Evolutionary conservation across 805 yeast species (phyloP).

Genomic region (Starmerella riodocensis): DNA sequence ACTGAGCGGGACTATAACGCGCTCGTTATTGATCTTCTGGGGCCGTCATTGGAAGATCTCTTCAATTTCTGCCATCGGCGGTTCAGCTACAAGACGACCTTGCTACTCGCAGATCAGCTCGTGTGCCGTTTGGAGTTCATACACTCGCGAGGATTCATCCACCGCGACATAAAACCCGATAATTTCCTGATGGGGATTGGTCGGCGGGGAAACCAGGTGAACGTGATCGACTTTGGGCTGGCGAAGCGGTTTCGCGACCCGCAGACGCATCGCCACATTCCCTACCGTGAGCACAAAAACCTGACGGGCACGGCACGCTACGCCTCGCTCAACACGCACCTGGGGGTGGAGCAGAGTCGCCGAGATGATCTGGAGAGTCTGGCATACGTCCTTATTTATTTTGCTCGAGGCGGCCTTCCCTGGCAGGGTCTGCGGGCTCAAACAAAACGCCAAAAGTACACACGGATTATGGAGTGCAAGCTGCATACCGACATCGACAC

Average conservation of each 20-base stretch:
- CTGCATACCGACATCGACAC: constrained; percentile 77
- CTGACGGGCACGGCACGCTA: constrained; percentile 96
- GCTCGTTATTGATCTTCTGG: constrained; percentile 88
- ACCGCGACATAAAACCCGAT: constrained; percentile 74
- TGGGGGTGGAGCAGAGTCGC: constrained; percentile 93
- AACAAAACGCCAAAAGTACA: constrained; percentile 92
- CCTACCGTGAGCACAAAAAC: constrained; percentile 90
- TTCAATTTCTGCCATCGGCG: constrained; percentile 92
- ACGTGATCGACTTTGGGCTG: constrained; percentile 86
- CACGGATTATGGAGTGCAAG: constrained; percentile 88
- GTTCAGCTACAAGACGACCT: constrained; percentile 84
- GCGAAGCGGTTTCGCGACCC: constrained; percentile 93
- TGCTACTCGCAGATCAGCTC: constrained; percentile 85
- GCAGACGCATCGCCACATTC: constrained; percentile 84
- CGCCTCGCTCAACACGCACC: constrained; percentile 87
- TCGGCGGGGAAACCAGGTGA: constrained; percentile 85
- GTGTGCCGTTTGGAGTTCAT: constrained; percentile 88
- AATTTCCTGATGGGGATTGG: constrained; percentile 83
- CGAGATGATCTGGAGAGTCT: constrained; percentile 92
- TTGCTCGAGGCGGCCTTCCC: constrained; percentile 89
- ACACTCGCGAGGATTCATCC: constrained; percentile 86
- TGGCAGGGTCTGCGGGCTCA: constrained; percentile 99
- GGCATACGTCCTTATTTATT: constrained; percentile 88
- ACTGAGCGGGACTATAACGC: constrained; percentile 94
- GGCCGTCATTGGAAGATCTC: constrained; percentile 88